Evolutionary conservation across 805 yeast species (phyloP).

Genomic region (Monosporozyma unispora): DNA sequence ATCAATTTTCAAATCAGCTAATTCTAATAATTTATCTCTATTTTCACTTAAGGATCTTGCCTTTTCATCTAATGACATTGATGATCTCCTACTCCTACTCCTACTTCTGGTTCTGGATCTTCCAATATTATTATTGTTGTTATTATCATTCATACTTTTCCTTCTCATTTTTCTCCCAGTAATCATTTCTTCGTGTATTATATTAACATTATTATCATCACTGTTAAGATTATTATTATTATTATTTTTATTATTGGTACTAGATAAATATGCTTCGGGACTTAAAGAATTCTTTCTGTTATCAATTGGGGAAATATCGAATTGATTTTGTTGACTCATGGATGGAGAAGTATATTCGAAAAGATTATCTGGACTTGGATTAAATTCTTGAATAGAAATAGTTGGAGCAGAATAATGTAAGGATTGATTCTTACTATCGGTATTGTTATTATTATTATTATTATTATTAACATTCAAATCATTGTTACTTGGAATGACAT

Average conservation of each 20-base stretch:
- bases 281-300: not conserved
- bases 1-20: slow-evolving; percentile 19
- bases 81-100: slow-evolving; percentile 9
- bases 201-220: slow-evolving; percentile 7
- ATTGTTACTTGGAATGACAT: not conserved
- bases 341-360: not conserved
- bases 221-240: slow-evolving; percentile 3
- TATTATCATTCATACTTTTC: slow-evolving; percentile 8
- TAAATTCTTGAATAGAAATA: slow-evolving; percentile 22
- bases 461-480: too few relatives aligned
- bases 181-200: slow-evolving; percentile 20
- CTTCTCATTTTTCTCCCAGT: slow-evolving; percentile 22
- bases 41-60: slow-evolving; percentile 27
- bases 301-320: not conserved
- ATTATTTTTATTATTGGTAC: not conserved
- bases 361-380: slow-evolving; percentile 7
- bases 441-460: too few relatives aligned
- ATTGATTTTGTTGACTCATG: not conserved
- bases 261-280: not conserved
- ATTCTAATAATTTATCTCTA: slow-evolving; percentile 23
- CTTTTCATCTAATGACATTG: slow-evolving; percentile 16
- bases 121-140: slow-evolving; percentile 6
- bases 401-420: slow-evolving; percentile 12
- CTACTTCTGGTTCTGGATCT: slow-evolving; percentile 8
- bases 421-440: too few relatives aligned